Percentiles rank a stretch among this genome's conserved stretches.
Conservation (phyloP, 768 basidiomycete species). For the Galerina marginata region DNA sequence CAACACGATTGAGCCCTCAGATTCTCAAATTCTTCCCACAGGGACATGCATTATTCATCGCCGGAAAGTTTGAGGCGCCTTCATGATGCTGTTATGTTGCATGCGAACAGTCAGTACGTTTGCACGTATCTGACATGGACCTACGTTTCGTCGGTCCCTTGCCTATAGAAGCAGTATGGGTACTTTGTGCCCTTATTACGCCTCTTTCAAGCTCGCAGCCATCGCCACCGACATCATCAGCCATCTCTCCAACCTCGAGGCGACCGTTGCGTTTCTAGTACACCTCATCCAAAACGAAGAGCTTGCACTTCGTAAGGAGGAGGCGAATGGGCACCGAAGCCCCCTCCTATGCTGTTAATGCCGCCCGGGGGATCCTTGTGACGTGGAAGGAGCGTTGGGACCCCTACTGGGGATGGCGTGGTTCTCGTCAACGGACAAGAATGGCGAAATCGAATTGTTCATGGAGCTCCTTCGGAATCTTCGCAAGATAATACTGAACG, state of each 20-base stretch:
- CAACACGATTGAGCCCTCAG: conserved; percentile 54
- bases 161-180: no score
- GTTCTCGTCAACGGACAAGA: conserved; percentile 65
- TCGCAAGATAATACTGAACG: conserved; percentile 70
- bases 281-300: no score
- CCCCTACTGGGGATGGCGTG: conserved; percentile 85
- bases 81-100: conserved; percentile 67
- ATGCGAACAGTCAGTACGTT: conserved; percentile 66
- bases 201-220: no score
- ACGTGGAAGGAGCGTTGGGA: no score
- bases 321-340: no score
- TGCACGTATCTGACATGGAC: conserved; percentile 86
- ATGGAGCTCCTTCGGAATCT: conserved; percentile 65
- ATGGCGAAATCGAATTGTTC: conserved; percentile 62
- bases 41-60: conserved; percentile 62
- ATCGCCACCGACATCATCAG: no score
- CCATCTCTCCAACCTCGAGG: no score
- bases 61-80: conserved; percentile 68
- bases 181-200: no score
- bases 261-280: no score
- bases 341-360: no score
- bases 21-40: conserved; percentile 51
- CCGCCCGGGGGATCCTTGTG: no score
- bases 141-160: conserved; percentile 77
- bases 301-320: no score